Evolutionary conservation across 768 basidiomycete genomes (phyloP), one percentile per base, ranked within the genome.

Genomic region (Russula earlei): DNA sequence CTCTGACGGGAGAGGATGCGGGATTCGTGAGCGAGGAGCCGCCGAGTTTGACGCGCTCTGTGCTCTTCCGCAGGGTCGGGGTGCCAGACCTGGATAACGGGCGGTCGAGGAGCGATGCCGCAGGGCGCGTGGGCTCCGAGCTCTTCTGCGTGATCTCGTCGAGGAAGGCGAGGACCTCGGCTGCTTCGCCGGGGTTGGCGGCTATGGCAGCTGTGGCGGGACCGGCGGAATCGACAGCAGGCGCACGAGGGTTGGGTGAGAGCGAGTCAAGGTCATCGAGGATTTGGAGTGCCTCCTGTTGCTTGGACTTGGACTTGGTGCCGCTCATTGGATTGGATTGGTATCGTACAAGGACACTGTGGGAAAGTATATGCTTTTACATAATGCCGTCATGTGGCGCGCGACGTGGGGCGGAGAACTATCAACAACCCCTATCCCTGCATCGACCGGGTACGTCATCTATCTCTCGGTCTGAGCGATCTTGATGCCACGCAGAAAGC

Each of bases 141-240:
- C 84, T 87, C 71, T 91, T 94, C 79, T 90, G 89, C 0, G 89
- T 92, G 61, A 95, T 91, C 71, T 96, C 91, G 68, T 96, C 90
- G 40, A 96, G 81, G 74, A 94, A 95, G 15, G 91, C 92, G 25
- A 94, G 81, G 24, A 89, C 92, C 59, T 91, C 88, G 3, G 85
- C 82, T 55, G 80, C 80, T 62, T 93, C 87, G 31, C 82, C 83
- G 59, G 80, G 79, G 37, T 72, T 74, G 44, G 64, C 64, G 9
- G 69, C 56, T 40, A 62, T 55, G 52, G 65, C 63, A 42, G 68
- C 55, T 45, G 67, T 65, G 40, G 54, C 57, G 60, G 45, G 6
- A 65, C 38, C 24, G 24, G 62, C 14, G 40, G 54, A 22, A 9
- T 54, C 65, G 44, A 55, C 54, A 48, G 52, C 50, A 7, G 58